Percentiles rank a stretch among this genome's conserved stretches.
Conservation (phyloP, 768 basidiomycete species). For the Boletus vinaceobasis region DNA sequence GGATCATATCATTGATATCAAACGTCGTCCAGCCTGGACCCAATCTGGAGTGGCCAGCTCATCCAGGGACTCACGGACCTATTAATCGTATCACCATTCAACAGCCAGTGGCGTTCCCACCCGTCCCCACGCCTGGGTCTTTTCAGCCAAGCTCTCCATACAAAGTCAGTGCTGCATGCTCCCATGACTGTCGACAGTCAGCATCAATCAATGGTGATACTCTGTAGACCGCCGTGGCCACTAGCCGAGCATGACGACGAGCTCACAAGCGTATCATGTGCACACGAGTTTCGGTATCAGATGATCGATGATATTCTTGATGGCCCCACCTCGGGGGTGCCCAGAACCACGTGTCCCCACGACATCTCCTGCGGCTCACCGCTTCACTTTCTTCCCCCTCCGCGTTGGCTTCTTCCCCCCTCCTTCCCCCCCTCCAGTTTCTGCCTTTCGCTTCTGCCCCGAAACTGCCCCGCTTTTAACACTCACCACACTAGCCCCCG, state of each 20-base stretch:
- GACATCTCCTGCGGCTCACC: conserved; percentile 11
- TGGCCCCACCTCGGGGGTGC: neutral
- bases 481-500: conserved; percentile 71
- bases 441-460: conserved; percentile 60
- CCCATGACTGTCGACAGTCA: too few species aligned
- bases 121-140: neutral
- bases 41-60: neutral
- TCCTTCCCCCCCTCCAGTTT: conserved; percentile 29
- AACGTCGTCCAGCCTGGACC: too few species aligned
- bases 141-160: neutral
- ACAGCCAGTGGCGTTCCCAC: neutral
- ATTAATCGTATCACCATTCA: neutral
- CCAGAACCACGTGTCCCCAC: neutral
- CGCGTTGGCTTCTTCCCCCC: conserved; percentile 49
- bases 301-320: neutral
- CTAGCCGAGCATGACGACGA: neutral
- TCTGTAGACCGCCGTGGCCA: neutral
- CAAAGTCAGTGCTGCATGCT: too few species aligned
- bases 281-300: neutral
- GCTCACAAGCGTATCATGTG: too few species aligned
- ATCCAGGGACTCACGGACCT: conserved; percentile 1
- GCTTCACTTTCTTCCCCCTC: conserved; percentile 41
- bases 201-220: too few species aligned
- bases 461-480: conserved; percentile 47
- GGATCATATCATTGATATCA: neutral